Conservation (phyloP, 140 eudicot genomes). For the Flaveria floridana region DNA sequence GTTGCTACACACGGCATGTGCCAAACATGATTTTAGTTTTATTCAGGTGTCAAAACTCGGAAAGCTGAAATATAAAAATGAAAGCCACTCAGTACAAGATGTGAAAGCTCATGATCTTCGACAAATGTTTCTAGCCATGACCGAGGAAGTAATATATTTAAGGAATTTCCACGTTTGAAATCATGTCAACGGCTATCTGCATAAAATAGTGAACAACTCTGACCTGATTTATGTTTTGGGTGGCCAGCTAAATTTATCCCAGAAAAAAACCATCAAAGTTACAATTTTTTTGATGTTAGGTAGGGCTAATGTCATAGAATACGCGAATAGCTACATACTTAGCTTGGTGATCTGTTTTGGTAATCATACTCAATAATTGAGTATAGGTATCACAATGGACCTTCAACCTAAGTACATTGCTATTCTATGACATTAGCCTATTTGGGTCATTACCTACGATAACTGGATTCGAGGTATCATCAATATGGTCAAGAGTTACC, state of each 20-base stretch:
- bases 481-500: background rate
- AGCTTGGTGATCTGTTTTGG: background rate
- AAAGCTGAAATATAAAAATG: slow-evolving; percentile 78
- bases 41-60: slow-evolving; percentile 93
- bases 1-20: slow-evolving; percentile 10
- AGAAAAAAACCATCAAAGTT: background rate
- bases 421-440: background rate
- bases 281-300: background rate
- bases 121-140: slow-evolving; percentile 95
- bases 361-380: background rate
- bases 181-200: slow-evolving; percentile 11
- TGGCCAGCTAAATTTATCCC: slow-evolving; percentile 4
- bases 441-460: background rate
- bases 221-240: background rate
- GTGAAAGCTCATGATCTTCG: slow-evolving; percentile 88
- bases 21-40: slow-evolving; percentile 21
- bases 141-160: slow-evolving; percentile 60
- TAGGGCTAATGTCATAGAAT: background rate
- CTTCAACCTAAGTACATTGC: background rate
- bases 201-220: background rate
- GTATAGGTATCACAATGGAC: background rate
- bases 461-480: background rate
- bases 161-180: slow-evolving; percentile 15
- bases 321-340: background rate
- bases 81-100: slow-evolving; percentile 71